Evolutionary conservation across 2,329 filamentous ascomycete species (phyloP), one percentile per base, ranked within the genome.

Genomic region (Ascochyta lentis): DNA sequence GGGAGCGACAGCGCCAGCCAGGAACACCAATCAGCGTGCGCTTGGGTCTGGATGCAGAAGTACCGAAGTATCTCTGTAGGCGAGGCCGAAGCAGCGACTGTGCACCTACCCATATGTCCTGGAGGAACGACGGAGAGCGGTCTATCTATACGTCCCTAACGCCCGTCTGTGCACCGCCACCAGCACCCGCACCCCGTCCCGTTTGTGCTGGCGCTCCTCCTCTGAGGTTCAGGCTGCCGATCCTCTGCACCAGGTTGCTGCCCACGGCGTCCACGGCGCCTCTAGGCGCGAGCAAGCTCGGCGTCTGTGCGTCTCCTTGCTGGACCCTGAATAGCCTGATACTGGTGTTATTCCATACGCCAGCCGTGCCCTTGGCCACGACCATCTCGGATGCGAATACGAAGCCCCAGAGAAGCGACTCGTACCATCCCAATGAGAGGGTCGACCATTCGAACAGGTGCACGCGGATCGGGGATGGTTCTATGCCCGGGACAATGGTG

Each of bases 401-500:
- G 66, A 97, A 91, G 15, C 92, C 89, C 95, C 95, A 99, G 9
- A 99, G 82, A 12, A 98, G 81, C 5, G 91, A 94, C 76, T 97
- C 92, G 74, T 98, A 97, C 95, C 95, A 98, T 44, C 93, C 94
- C 46, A 98, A 82, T 0, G 91, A 90, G 31, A 96, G 81, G 0
- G 91, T 88, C 3, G 92, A 94, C 94, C 94, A 98, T 77, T 96
- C 92, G 69, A 98, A 98, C 13, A 91, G 89, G 71, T 97, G 93
- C 15, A 95, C 89, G 29, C 90, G 85, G 48, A 91, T 83, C 0
- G 89, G 82, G 1, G 87, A 87, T 0, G 90, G 85, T 41, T 96
- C 92, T 34, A 96, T 86, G 8, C 86, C 88, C 9, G 86, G 83
- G 39, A 96, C 79, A 46, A 85, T 82, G 1, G 89, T 83, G 16